Evolutionary conservation across 2,329 filamentous ascomycete genomes (phyloP).

Genomic region (Ophiosphaerella narmari): DNA sequence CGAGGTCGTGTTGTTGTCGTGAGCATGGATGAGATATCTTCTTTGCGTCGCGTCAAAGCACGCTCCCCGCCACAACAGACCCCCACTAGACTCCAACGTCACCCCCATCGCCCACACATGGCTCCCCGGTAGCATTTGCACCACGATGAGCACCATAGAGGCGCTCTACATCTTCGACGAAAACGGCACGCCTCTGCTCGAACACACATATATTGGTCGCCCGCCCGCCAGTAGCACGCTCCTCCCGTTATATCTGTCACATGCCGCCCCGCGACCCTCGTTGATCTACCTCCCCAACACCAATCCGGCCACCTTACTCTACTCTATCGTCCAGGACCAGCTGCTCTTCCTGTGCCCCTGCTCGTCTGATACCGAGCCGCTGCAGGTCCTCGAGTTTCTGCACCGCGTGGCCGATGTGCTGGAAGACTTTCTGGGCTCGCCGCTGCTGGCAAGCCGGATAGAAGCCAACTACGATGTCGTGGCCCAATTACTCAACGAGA

Average conservation of each 20-base stretch:
- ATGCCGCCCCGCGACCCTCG: constrained; percentile 79
- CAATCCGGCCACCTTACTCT: constrained; percentile 84
- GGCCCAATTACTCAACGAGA: constrained; percentile 88
- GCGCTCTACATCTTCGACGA: constrained; percentile 97
- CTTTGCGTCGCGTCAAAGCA: constrained; percentile 14
- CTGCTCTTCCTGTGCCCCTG: constrained; percentile 83
- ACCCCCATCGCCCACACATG: constrained; percentile 17
- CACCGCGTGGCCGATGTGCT: constrained; percentile 91
- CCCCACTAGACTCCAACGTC: constrained; percentile 20
- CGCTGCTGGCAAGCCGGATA: constrained; percentile 82
- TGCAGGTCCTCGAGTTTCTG: constrained; percentile 90
- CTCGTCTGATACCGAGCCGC: constrained; percentile 84
- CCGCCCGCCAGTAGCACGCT: constrained; percentile 77
- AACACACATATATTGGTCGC: constrained; percentile 84
- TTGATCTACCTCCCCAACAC: constrained; percentile 83
- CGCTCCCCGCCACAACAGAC: constrained; percentile 31
- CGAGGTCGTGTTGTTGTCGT: neutral
- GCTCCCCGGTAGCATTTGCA: constrained; percentile 13
- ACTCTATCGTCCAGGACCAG: constrained; percentile 84
- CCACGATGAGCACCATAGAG: constrained; percentile 74
- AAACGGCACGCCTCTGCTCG: constrained; percentile 79
- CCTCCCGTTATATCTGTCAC: constrained; percentile 83
- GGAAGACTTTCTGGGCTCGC: constrained; percentile 91
- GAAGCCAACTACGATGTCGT: constrained; percentile 91
- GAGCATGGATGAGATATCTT: neutral